phyloP scores from a whole-genome alignment of 2,329 filamentous ascomycete genomes.

The Geosmithia putterillii region DNA sequence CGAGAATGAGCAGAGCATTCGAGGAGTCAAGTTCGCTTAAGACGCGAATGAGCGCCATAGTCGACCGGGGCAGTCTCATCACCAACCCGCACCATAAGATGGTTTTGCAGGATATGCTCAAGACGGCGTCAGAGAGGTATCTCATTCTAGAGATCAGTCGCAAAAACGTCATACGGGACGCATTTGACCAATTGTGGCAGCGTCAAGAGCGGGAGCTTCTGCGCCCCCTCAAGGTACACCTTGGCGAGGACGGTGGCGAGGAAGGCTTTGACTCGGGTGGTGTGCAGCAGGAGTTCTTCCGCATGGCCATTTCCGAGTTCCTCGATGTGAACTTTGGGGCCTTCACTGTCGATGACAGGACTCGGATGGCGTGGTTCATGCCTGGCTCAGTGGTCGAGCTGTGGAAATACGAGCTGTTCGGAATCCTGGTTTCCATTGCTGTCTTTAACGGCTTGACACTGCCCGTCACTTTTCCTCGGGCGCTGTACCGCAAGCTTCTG shows the following conservation, averaged over 20 bases:
- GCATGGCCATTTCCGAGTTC: constrained; percentile 67
- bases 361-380: constrained; percentile 78
- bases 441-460: constrained; percentile 89
- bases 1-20: constrained; percentile 70
- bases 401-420: constrained; percentile 85
- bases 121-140: constrained; percentile 56
- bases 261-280: constrained; percentile 89
- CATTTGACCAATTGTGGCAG: constrained; percentile 82
- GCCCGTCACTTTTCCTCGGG: constrained; percentile 77
- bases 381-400: constrained; percentile 70
- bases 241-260: constrained; percentile 73
- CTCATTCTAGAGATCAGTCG: constrained; percentile 59
- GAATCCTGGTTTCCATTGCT: constrained; percentile 77
- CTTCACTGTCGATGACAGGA: constrained; percentile 67
- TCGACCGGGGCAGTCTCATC: constrained; percentile 40
- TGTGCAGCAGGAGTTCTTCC: constrained; percentile 94
- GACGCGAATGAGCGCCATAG: constrained; percentile 42
- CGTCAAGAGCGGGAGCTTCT: constrained; percentile 71
- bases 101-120: constrained; percentile 50
- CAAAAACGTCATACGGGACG: constrained; percentile 55
- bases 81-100: constrained; percentile 45
- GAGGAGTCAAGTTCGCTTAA: constrained; percentile 53
- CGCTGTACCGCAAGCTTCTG: constrained; percentile 71
- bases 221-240: constrained; percentile 75
- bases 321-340: constrained; percentile 67